Percentiles rank a stretch among this genome's conserved stretches.
phyloP scores from a whole-genome alignment of 2,329 filamentous ascomycete species.

The Aureobasidium mangrovei region DNA sequence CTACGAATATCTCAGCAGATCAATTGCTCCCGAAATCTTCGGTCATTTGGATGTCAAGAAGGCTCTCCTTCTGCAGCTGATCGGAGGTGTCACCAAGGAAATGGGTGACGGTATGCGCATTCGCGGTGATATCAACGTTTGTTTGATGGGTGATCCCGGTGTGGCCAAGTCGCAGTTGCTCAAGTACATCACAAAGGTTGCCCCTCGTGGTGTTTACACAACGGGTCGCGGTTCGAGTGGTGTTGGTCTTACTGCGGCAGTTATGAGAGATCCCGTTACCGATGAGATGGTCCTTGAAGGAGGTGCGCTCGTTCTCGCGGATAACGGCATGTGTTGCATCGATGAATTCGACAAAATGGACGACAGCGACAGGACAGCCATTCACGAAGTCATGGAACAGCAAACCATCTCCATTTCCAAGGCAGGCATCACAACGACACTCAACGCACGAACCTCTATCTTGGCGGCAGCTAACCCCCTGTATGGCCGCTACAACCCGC shows the following conservation, averaged over 20 bases:
- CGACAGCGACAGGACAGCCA: conserved; percentile 61
- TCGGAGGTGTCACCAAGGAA: conserved; percentile 91
- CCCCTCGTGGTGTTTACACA: conserved; percentile 74
- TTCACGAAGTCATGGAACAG: conserved; percentile 76
- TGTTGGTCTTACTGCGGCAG: conserved; percentile 68
- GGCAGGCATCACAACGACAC: conserved; percentile 71
- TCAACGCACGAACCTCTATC: conserved; percentile 93
- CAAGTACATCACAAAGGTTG: conserved; percentile 94
- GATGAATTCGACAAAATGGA: conserved; percentile 78
- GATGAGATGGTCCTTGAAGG: conserved; percentile 66
- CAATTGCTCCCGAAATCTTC: conserved; percentile 94
- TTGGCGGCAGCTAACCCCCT: conserved; percentile 93
- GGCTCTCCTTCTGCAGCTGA: conserved; percentile 85
- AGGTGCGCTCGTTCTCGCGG: conserved; percentile 63
- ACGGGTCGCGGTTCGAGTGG: conserved; percentile 69
- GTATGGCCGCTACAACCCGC: conserved; percentile 96
- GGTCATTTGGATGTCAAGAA: conserved; percentile 98
- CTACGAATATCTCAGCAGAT: conserved; percentile 91
- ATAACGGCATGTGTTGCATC: conserved; percentile 69
- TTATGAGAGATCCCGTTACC: conserved; percentile 66
- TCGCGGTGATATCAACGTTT: conserved; percentile 97
- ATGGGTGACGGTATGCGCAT: conserved; percentile 99
- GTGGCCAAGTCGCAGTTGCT: conserved; percentile 96
- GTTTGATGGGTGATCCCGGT: conserved; percentile 98
- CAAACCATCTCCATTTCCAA: conserved; percentile 72